A percentile compares a stretch with the other conserved stretches of the same genome.
Conservation (phyloP, 768 basidiomycete species). For the Ramaria sp. region DNA sequence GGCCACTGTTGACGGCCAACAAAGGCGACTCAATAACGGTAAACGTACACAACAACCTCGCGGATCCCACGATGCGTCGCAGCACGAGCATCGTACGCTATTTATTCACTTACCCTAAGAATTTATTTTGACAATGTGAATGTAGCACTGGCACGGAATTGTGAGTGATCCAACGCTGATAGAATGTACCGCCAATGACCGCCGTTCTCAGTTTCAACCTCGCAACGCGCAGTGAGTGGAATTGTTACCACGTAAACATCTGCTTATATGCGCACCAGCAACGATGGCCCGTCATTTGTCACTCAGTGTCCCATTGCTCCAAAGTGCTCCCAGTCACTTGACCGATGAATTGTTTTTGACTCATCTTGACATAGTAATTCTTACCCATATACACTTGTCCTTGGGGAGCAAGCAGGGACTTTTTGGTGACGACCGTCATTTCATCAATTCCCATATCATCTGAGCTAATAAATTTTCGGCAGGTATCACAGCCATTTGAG, state of each 20-base stretch:
- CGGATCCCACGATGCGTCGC: slow-evolving; percentile 35
- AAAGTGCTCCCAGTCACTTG: background rate
- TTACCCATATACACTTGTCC: background rate
- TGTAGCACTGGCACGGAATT: slow-evolving; percentile 7
- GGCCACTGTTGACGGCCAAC: slow-evolving; percentile 29
- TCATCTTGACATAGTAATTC: background rate
- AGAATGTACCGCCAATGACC: no score
- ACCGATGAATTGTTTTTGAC: background rate
- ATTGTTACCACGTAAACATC: no score
- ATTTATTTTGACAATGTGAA: background rate
- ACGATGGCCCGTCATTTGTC: slow-evolving; percentile 23
- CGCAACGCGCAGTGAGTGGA: slow-evolving; percentile 1
- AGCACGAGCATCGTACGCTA: slow-evolving; percentile 38
- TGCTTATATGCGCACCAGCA: background rate
- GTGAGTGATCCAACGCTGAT: background rate
- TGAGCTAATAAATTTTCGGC: background rate
- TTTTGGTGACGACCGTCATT: slow-evolving; percentile 5
- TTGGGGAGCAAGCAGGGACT: slow-evolving; percentile 8
- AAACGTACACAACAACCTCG: slow-evolving; percentile 35
- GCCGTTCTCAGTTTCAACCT: background rate
- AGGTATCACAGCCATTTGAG: slow-evolving; percentile 14
- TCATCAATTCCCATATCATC: no score
- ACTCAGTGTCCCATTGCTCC: slow-evolving; percentile 28
- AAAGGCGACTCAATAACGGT: slow-evolving; percentile 32
- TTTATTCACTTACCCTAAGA: background rate